Conservation (phyloP, 1,139 yeast species). For the Geotrichum fermentans region DNA sequence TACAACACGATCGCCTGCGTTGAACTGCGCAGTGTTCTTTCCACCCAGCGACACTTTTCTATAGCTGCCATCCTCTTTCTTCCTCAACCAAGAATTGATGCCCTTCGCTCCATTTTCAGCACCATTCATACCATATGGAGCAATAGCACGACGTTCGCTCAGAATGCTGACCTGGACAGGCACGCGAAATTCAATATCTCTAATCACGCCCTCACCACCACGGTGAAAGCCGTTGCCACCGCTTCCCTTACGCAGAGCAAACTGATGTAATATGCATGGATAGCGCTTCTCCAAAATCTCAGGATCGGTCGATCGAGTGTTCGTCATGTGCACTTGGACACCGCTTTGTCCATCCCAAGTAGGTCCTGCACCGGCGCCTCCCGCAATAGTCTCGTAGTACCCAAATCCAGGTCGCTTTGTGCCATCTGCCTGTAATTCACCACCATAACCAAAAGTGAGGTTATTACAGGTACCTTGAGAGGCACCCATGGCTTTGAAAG, state of each 20-base stretch:
- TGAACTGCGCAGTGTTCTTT: constrained; percentile 48
- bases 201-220: constrained; percentile 62
- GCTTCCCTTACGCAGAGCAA: constrained; percentile 48
- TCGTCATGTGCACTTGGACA: constrained; percentile 68
- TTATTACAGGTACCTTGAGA: constrained; percentile 76
- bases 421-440: constrained; percentile 33
- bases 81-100: constrained; percentile 49
- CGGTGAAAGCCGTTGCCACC: constrained; percentile 54
- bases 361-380: constrained; percentile 67
- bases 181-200: constrained; percentile 57
- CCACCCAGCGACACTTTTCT: constrained; percentile 50
- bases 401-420: constrained; percentile 51
- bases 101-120: constrained; percentile 60
- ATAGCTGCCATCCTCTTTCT: constrained; percentile 26
- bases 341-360: constrained; percentile 60
- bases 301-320: constrained; percentile 65
- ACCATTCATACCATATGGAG: constrained; percentile 59
- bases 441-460: constrained; percentile 59
- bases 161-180: constrained; percentile 55
- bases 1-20: constrained; percentile 53
- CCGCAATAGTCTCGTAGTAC: constrained; percentile 67
- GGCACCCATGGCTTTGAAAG: constrained; percentile 72
- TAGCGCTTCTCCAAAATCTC: constrained; percentile 63
- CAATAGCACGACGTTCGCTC: constrained; percentile 55
- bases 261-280: constrained; percentile 57